A percentile compares a stretch with the other conserved stretches of the same genome.
Evolutionary conservation across 352 stramenopile species (phyloP).

Genomic region (Sclerospora graminicola): DNA sequence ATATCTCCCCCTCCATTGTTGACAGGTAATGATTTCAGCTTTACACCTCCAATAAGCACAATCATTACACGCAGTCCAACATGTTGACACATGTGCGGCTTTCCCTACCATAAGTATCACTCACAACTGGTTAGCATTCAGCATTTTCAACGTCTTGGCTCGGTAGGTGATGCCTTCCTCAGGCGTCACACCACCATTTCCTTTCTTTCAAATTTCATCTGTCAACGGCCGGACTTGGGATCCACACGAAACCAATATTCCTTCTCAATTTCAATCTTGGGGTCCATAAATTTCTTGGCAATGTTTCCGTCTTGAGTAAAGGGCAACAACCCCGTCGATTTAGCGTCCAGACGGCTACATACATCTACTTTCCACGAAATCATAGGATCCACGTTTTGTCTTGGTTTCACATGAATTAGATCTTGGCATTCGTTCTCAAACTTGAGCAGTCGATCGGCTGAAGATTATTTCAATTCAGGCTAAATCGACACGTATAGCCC

Average conservation of each 20-base stretch:
- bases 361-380: conserved; percentile 71
- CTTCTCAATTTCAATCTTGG: conserved; percentile 63
- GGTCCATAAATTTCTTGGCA: conserved; percentile 71
- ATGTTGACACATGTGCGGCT: conserved; percentile 93
- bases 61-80: conserved; percentile 84
- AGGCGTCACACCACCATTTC: conserved; percentile 41
- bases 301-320: conserved; percentile 76
- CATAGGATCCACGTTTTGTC: conserved; percentile 39
- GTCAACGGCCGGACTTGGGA: conserved; percentile 35
- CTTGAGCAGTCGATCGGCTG: conserved; percentile 64
- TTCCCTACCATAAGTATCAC: conserved; percentile 92
- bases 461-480: conserved; percentile 35
- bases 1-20: conserved; percentile 75
- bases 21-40: conserved; percentile 52
- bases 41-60: conserved; percentile 85
- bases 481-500: too few species aligned
- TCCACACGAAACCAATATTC: conserved; percentile 79
- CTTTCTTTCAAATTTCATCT: conserved; percentile 18
- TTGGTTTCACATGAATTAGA: conserved; percentile 35
- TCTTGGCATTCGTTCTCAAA: conserved; percentile 68
- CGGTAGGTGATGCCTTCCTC: conserved; percentile 54
- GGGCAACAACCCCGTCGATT: conserved; percentile 71
- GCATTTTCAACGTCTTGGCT: conserved; percentile 65
- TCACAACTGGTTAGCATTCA: conserved; percentile 74
- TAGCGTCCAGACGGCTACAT: conserved; percentile 70